These are phyloP conservation scores for Verticillium nubilum DNA, from an alignment of 2,329 filamentous ascomycete genomes.

Conservation along the genomic window DNA sequence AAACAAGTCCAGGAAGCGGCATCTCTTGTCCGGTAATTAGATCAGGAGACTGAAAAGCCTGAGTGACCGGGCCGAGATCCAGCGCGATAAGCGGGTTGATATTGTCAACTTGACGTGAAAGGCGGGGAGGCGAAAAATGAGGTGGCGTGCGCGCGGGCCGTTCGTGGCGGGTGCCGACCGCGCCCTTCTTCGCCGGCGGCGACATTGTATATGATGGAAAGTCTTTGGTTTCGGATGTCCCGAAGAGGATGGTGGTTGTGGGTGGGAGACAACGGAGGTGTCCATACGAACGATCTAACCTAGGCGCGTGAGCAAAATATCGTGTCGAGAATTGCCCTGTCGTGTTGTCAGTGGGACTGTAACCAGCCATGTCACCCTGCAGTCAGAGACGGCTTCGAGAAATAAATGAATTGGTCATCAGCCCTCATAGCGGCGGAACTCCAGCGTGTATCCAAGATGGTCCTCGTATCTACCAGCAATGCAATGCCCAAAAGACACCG, in stretches of 20 bases:
- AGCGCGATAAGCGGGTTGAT: background rate
- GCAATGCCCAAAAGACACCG: background rate
- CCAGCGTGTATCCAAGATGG: background rate
- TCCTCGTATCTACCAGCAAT: background rate
- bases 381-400: background rate
- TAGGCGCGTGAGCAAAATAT: background rate
- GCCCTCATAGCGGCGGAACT: background rate
- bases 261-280: no score
- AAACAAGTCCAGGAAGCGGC: constrained; percentile 3
- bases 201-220: background rate
- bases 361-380: background rate
- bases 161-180: background rate
- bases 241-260: background rate
- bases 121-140: background rate
- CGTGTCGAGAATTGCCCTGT: no score
- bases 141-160: background rate
- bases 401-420: background rate
- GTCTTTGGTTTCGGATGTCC: background rate
- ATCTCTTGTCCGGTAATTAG: background rate
- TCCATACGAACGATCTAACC: background rate
- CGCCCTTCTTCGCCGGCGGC: background rate
- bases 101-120: background rate
- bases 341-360: background rate
- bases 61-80: background rate
- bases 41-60: background rate